Evolutionary conservation across 2,329 filamentous ascomycete species (phyloP).

Genomic region (Talaromyces islandicus): DNA sequence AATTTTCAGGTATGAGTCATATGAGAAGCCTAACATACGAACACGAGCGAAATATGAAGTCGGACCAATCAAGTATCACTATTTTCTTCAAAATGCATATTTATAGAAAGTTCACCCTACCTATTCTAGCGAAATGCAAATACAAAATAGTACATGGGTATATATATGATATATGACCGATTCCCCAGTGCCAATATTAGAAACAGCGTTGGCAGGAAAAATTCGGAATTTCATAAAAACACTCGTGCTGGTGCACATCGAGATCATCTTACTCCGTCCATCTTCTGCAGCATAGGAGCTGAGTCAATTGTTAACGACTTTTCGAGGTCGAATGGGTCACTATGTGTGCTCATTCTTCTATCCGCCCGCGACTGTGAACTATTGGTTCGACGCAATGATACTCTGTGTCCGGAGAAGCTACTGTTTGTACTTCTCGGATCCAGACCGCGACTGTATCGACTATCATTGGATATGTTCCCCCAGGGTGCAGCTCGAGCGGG

Average conservation of each 20-base stretch:
- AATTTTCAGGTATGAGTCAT: background rate
- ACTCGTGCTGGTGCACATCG: background rate
- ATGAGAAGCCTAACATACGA: background rate
- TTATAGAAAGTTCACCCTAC: background rate
- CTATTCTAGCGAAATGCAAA: background rate
- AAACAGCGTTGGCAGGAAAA: background rate
- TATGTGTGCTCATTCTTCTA: constrained; percentile 20
- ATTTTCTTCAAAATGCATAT: background rate
- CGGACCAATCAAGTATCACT: background rate
- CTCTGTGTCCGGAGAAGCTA: background rate
- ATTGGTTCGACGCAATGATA: background rate
- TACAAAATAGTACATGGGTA: background rate
- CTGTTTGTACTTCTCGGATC: background rate
- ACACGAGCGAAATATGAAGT: background rate
- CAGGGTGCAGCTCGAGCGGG: background rate
- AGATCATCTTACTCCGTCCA: background rate
- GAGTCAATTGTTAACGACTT: constrained; percentile 10
- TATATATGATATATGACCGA: background rate
- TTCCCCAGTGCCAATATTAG: background rate
- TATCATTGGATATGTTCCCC: background rate
- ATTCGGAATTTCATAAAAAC: background rate
- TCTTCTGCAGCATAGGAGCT: background rate
- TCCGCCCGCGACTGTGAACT: background rate
- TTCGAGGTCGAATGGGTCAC: constrained; percentile 33
- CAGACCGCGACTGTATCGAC: background rate